Evolutionary conservation across 2,329 filamentous ascomycete genomes (phyloP).

Genomic region (Celoporthe dispersa): DNA sequence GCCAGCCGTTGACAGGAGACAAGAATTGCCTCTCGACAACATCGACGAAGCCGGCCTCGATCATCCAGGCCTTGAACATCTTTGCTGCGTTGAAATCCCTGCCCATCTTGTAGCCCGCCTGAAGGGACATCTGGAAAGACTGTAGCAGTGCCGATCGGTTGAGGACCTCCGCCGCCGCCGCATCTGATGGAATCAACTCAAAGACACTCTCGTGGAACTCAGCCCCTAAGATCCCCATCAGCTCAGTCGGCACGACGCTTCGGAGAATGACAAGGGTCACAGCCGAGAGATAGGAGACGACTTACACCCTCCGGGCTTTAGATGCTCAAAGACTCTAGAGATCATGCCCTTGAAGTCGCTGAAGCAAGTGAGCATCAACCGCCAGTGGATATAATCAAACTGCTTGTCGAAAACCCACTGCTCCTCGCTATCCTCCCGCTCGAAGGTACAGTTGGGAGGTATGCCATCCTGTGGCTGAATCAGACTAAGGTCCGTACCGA

Average conservation of each 20-base stretch:
- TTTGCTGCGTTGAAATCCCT: slow-evolving; percentile 36
- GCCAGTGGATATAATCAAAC: slow-evolving; percentile 23
- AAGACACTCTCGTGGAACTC: slow-evolving; percentile 22
- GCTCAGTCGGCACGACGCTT: slow-evolving; percentile 46
- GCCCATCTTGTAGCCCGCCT: slow-evolving; percentile 40
- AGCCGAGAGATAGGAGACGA: not conserved
- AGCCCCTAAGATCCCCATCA: slow-evolving; percentile 16
- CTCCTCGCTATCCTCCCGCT: slow-evolving; percentile 21
- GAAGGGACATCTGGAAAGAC: slow-evolving; percentile 37
- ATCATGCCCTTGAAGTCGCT: slow-evolving; percentile 15
- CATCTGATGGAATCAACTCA: slow-evolving; percentile 14
- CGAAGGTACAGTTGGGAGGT: slow-evolving; percentile 17
- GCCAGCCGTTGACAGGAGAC: slow-evolving; percentile 16
- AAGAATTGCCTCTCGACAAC: slow-evolving; percentile 34
- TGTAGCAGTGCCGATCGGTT: slow-evolving; percentile 4
- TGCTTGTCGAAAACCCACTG: slow-evolving; percentile 19
- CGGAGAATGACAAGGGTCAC: not conserved
- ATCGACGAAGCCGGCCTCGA: slow-evolving; percentile 38
- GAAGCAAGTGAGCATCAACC: slow-evolving; percentile 19
- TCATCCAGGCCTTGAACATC: slow-evolving; percentile 36
- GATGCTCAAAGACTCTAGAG: not conserved
- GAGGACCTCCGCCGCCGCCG: slow-evolving; percentile 1
- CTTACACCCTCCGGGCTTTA: slow-evolving; percentile 24
- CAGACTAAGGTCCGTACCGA: slow-evolving; percentile 33
- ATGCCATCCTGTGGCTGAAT: slow-evolving; percentile 30